Conservation (phyloP, 2,329 filamentous ascomycete species). For the Xylariaceae sp. region DNA sequence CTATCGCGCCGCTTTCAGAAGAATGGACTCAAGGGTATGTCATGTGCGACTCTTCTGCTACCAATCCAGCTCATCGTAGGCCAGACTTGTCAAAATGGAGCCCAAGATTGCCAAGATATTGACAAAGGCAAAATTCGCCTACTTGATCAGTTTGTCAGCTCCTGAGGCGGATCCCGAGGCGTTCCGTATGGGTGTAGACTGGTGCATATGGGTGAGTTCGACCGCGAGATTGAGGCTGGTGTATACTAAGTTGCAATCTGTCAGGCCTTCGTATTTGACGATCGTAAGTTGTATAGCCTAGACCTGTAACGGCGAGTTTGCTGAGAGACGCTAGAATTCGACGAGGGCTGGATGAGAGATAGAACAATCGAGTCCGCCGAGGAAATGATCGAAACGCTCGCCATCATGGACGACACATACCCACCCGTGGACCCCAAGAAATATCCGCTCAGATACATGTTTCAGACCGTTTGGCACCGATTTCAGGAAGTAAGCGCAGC, state of each 20-base stretch:
- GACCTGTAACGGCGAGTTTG: neutral
- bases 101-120: no score
- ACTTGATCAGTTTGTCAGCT: no score
- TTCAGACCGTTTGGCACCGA: constrained; percentile 4
- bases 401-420: constrained; percentile 4
- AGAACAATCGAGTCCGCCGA: constrained; percentile 7
- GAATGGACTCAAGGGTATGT: constrained; percentile 7
- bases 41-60: no score
- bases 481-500: constrained; percentile 5
- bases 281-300: neutral
- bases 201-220: no score
- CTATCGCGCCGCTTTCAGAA: constrained; percentile 2
- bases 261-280: constrained; percentile 7
- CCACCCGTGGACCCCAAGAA: constrained; percentile 5
- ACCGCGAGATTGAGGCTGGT: no score
- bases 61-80: no score
- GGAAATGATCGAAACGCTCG: constrained; percentile 5
- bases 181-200: no score
- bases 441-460: constrained; percentile 3
- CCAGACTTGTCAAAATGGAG: no score
- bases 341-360: constrained; percentile 7
- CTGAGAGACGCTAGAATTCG: constrained; percentile 2
- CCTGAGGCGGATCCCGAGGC: no score
- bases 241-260: neutral
- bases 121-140: no score